Evolutionary conservation across 805 yeast genomes (phyloP).

Genomic region (Candida peoriensis): DNA sequence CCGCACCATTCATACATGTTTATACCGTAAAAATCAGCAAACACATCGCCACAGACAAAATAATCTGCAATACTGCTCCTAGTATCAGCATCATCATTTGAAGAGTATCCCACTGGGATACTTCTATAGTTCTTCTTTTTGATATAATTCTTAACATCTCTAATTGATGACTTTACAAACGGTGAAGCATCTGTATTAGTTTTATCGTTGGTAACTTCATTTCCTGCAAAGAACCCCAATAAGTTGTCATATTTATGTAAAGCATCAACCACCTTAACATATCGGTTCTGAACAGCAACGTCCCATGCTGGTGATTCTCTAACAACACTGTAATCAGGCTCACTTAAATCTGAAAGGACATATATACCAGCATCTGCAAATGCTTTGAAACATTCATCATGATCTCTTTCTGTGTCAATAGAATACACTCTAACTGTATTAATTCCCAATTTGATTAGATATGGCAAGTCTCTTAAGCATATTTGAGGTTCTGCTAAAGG

Average conservation of each 20-base stretch:
- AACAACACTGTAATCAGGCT: slow-evolving; percentile 74
- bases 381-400: slow-evolving; percentile 71
- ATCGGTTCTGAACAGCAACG: slow-evolving; percentile 63
- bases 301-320: slow-evolving; percentile 80
- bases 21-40: slow-evolving; percentile 74
- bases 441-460: slow-evolving; percentile 58
- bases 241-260: slow-evolving; percentile 75
- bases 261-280: slow-evolving; percentile 75
- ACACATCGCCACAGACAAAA: slow-evolving; percentile 72
- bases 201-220: slow-evolving; percentile 85
- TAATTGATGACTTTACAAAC: slow-evolving; percentile 91
- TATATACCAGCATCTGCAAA: slow-evolving; percentile 85
- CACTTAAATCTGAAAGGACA: slow-evolving; percentile 83
- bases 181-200: slow-evolving; percentile 88
- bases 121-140: slow-evolving; percentile 56
- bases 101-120: slow-evolving; percentile 92
- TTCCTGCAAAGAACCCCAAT: slow-evolving; percentile 95
- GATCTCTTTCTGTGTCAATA: slow-evolving; percentile 65
- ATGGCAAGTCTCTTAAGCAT: slow-evolving; percentile 83
- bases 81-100: slow-evolving; percentile 82
- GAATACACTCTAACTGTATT: slow-evolving; percentile 86
- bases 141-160: slow-evolving; percentile 82
- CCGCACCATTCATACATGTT: slow-evolving; percentile 93
- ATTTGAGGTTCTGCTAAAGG: slow-evolving; percentile 68
- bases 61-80: slow-evolving; percentile 77